Base-by-base conservation (phyloP, 805 yeast genomes). In the Yarrowia yakushimensis region DNA sequence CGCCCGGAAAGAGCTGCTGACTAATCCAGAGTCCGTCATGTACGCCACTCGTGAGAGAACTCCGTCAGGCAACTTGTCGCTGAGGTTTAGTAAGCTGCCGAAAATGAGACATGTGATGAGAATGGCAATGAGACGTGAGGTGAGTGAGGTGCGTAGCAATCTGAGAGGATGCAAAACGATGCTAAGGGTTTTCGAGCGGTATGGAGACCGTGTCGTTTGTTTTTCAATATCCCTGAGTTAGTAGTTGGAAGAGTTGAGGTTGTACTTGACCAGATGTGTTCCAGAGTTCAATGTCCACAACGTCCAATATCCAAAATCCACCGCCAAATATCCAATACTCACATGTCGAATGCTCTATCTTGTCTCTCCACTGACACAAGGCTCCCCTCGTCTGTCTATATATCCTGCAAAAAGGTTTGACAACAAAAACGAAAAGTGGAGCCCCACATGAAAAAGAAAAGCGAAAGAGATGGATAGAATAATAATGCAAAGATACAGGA, bases 161-260 rank as follows among this genome's bases (percentile, higher is more conserved):
- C 57, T 28, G 3, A 48, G 12, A 2, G 57, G 57, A 23, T 48
- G 57, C 15, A 48, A 8, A 2, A 33, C 15, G 6, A 43, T 5
- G 50, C 34, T 43, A 11, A 43, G 22, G 2, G 23, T 12, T 23
- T 17, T 33, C 22, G 57, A 48, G 23, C 41, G 50, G 22, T 17
- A 17, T 7, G 50, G 48, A 15, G 31, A 42, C 22, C 30, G 48
- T 11, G 4, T 4, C n/a, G 23, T 28, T 22, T 48, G 41, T 31
- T 48, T 33, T 48, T 48, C 57, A 33, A 48, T 22, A 31, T 48
- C 57, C 41, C 57, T 48, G 22, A 2, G 23, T 48, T 48, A 48
- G 57, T 13, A 13, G n/a, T n/a, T n/a, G n/a, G n/a, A n/a, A n/a
- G n/a, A n/a, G n/a, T n/a, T n/a, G n/a, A n/a, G n/a, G n/a, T n/a